Evolutionary conservation across 345 rosid species (phyloP), one percentile per base, ranked within the genome.

Genomic region (Chamaenerion angustifolium): DNA sequence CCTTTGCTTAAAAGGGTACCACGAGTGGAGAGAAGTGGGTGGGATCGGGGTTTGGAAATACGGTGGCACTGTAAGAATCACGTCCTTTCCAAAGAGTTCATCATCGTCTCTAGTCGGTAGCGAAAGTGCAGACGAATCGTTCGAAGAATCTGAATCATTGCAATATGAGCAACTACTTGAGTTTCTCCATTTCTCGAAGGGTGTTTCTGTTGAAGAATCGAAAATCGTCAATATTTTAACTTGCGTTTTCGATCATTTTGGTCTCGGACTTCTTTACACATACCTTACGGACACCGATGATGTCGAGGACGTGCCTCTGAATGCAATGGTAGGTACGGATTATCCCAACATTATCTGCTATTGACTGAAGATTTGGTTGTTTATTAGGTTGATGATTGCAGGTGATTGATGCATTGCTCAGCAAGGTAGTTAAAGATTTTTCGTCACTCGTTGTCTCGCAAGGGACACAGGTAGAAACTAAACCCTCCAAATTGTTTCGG

Each of bases 11-110:
- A 92, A 87, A 75, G 98, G 98, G 13, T 92, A 75, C 55, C 76
- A 83, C 10, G 93, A 84, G 71, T 92, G 98, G 98, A 87, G 82
- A 69, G 81, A 81, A 64, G 79, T 89, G 0, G 98, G 98, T 53
- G 98, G 93, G 48, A 76, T 74, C 13, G 98, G 98, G 57, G 78
- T 92, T 16, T 92, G 98, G 98, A 78, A 96, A 51, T 92, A 92
- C 55, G 98, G 98, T 50, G 98, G 98, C 41, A 83, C 83, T 14
- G 96, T 92, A 50, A 92, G 79, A 79, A 92, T 92, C 51, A 79
- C 75, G 9, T 72, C 88, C 46, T 71, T 92, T 12, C 89, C 89
- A 0, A 92, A 80, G 66, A 72, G 64, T 49, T 78, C 89, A n/a
- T 69, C 83, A 0, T 55, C 69, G 6, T 85, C 79, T 43, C 57